These are phyloP conservation scores for Luvunga scandens DNA, from an alignment of 345 rosid species.

Conservation along the genomic window DNA sequence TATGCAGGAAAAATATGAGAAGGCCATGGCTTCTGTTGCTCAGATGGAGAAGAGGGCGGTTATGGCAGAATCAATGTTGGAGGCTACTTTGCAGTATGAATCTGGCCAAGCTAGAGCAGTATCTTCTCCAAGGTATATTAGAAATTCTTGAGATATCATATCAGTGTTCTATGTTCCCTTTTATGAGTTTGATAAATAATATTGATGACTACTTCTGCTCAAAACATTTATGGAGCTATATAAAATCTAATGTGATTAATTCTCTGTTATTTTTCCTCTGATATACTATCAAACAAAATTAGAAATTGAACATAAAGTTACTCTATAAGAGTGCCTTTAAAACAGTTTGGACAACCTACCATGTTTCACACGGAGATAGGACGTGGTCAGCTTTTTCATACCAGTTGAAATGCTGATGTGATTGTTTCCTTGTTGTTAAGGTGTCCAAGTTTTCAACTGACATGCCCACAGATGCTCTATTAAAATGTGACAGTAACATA, in stretches of 20 bases:
- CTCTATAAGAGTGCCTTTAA: neutral
- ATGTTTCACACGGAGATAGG: neutral
- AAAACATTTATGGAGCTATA: neutral
- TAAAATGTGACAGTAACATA: neutral
- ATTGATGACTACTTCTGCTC: neutral
- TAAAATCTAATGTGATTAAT: neutral
- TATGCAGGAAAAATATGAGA: constrained; percentile 85
- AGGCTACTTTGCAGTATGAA: constrained; percentile 84
- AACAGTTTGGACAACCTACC: neutral
- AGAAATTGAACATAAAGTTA: neutral
- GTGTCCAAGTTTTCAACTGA: neutral
- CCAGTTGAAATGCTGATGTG: neutral
- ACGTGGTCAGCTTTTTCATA: neutral
- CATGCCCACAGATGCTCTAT: neutral
- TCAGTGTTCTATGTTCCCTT: neutral
- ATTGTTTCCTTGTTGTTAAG: neutral
- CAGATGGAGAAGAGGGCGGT: constrained; percentile 83
- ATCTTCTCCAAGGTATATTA: constrained; percentile 56
- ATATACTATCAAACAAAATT: neutral
- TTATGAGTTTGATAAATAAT: neutral
- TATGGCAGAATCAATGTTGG: constrained; percentile 86
- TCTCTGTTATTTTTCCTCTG: neutral
- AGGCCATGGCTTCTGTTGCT: constrained; percentile 56
- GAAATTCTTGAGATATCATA: constrained; percentile 4
- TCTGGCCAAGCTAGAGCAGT: constrained; percentile 71